Evolutionary conservation across 345 rosid species (phyloP).

Genomic region (Psidium friedrichsthalianum): DNA sequence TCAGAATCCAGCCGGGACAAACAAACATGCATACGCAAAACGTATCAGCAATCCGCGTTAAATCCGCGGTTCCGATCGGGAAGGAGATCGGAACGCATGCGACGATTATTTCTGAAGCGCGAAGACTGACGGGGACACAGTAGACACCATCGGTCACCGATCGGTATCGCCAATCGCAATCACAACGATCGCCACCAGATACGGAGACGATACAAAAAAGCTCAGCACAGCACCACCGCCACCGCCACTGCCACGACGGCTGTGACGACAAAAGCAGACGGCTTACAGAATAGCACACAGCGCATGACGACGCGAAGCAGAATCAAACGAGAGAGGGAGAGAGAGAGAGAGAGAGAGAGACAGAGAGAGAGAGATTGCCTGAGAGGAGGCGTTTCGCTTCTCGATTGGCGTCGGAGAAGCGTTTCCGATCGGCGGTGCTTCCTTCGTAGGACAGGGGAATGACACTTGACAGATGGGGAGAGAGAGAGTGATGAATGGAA

Average conservation of each 20-base stretch:
- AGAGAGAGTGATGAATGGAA: not conserved
- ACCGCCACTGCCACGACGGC: not conserved
- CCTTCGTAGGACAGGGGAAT: conserved; percentile 6
- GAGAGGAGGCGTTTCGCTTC: not conserved
- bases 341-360: not conserved
- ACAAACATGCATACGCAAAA: not conserved
- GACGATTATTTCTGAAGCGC: not conserved
- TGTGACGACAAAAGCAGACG: not conserved
- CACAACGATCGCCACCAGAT: fast-evolving
- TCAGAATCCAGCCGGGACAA: not conserved
- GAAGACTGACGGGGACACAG: not conserved
- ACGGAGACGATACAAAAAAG: not conserved
- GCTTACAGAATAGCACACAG: not conserved
- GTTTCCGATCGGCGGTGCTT: not conserved
- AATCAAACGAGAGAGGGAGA: not conserved
- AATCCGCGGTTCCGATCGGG: not conserved
- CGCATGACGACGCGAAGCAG: not conserved
- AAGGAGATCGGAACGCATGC: not conserved
- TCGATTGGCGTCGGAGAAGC: not conserved
- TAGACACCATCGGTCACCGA: not conserved
- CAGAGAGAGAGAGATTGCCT: not conserved
- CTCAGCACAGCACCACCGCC: not conserved
- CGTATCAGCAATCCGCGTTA: not conserved
- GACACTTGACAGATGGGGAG: not conserved
- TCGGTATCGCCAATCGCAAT: not conserved